These are phyloP conservation scores for Plantago major DNA, from an alignment of 257 asterid species.

Conservation along the genomic window DNA sequence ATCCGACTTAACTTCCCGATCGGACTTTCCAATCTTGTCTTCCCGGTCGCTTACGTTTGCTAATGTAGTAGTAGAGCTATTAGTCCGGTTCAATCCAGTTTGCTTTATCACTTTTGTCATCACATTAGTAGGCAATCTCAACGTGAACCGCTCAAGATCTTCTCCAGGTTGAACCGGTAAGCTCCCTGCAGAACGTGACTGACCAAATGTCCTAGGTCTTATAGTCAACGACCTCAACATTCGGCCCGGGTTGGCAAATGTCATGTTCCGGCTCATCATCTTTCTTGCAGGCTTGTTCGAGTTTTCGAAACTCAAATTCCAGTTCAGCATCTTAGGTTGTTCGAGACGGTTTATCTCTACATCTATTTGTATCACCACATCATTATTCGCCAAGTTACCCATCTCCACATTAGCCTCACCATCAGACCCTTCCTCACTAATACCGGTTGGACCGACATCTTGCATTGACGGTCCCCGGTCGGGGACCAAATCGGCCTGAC, in stretches of 20 bases:
- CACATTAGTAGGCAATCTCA: conserved; percentile 36
- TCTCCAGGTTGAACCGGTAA: conserved; percentile 29
- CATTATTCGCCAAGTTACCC: conserved; percentile 11
- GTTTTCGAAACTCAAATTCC: neutral
- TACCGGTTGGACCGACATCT: neutral
- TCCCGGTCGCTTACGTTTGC: neutral
- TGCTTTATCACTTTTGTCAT: conserved; percentile 41
- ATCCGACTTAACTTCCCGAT: conserved; percentile 4
- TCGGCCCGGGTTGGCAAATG: neutral
- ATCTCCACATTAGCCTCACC: neutral
- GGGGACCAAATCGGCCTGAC: conserved; percentile 37
- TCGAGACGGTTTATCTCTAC: conserved; percentile 2
- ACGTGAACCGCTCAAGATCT: conserved; percentile 40
- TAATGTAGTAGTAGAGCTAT: neutral
- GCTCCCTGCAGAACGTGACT: conserved; percentile 36
- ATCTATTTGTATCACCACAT: conserved; percentile 23
- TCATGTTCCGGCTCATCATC: conserved; percentile 6
- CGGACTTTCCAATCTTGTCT: neutral
- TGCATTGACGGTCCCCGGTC: conserved; percentile 8
- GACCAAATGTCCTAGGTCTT: conserved; percentile 22
- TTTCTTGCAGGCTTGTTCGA: neutral
- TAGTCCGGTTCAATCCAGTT: neutral
- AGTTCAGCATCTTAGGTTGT: neutral
- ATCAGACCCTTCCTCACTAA: neutral
- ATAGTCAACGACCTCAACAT: conserved; percentile 21